These are phyloP conservation scores for Colletotrichum truncatum DNA, from an alignment of 2,329 filamentous ascomycete genomes.

Conservation along the genomic window DNA sequence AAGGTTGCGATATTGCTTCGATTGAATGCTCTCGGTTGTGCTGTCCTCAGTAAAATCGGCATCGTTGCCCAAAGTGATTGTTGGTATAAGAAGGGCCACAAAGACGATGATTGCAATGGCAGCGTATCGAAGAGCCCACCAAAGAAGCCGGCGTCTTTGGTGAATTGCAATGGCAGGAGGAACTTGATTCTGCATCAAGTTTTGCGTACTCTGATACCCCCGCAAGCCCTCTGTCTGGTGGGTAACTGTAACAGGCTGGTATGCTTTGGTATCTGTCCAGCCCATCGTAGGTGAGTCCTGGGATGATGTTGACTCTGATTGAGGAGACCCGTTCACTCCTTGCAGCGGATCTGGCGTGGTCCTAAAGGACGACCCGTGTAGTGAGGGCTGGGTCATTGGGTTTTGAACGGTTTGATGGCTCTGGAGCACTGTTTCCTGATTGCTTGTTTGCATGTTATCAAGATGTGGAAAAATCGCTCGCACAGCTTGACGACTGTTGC, in stretches of 20 bases:
- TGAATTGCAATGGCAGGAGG: neutral
- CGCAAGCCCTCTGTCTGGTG: neutral
- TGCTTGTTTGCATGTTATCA: too few relatives aligned
- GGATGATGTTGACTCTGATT: neutral
- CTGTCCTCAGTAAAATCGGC: slow-evolving; percentile 16
- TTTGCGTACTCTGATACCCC: neutral
- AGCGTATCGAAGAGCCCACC: slow-evolving; percentile 33
- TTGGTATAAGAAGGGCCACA: slow-evolving; percentile 31
- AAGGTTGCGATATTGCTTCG: slow-evolving; percentile 29
- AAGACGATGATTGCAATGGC: slow-evolving; percentile 30
- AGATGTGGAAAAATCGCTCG: too few relatives aligned
- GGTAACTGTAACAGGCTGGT: neutral
- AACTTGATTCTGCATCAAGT: neutral
- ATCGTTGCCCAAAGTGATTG: slow-evolving; percentile 31
- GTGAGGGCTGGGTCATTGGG: neutral
- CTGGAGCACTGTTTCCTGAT: too few relatives aligned
- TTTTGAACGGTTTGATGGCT: too few relatives aligned
- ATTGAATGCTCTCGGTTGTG: slow-evolving; percentile 13
- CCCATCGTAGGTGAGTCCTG: neutral
- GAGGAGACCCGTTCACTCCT: neutral
- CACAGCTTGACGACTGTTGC: too few relatives aligned
- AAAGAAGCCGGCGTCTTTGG: slow-evolving; percentile 10
- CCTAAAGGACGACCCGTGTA: neutral
- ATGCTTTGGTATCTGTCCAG: neutral
- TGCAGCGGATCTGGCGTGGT: neutral